Evolutionary conservation across 148 eudicot species (phyloP).

Genomic region (Polygonum maritimum): DNA sequence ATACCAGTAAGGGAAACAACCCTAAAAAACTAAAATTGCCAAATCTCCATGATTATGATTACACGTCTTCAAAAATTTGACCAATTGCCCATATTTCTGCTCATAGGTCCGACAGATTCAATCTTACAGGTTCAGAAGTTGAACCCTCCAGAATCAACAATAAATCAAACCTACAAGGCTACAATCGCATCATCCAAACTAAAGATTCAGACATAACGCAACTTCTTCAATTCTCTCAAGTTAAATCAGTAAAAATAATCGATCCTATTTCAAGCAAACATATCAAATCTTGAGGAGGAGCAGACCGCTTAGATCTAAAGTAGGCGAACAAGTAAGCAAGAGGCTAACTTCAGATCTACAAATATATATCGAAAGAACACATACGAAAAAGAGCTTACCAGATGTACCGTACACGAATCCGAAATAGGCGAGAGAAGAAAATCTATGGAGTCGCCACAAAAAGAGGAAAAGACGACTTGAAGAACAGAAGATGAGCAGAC

Average conservation of each 20-base stretch:
- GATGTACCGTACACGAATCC: neutral
- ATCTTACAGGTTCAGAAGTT: neutral
- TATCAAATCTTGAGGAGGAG: neutral
- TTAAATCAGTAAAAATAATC: neutral
- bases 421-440: neutral
- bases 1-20: neutral
- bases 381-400: neutral
- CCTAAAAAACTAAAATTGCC: neutral
- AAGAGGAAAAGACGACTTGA: neutral
- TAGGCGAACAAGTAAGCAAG: neutral
- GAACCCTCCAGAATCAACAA: neutral
- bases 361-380: neutral
- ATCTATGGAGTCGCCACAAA: neutral
- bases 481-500: neutral
- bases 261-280: neutral
- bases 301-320: neutral
- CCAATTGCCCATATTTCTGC: neutral
- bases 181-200: neutral
- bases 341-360: neutral
- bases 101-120: neutral
- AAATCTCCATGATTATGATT: neutral
- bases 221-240: neutral
- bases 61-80: neutral
- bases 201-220: neutral
- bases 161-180: neutral